Evolutionary conservation across 352 stramenopile genomes (phyloP).

Genomic region (Pythium inflatum): DNA sequence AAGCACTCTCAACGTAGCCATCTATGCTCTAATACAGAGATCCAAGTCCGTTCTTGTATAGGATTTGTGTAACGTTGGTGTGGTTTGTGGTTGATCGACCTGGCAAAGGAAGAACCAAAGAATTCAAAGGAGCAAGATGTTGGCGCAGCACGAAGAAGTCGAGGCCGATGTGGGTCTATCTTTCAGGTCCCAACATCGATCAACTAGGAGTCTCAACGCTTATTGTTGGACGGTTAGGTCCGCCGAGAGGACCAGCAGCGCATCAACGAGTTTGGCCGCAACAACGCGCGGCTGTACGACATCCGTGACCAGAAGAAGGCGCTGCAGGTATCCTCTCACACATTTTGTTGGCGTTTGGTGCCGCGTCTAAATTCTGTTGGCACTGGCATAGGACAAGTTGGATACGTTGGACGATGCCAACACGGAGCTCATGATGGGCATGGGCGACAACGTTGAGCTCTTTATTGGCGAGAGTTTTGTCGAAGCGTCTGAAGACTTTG

Average conservation of each 20-base stretch:
- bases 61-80: constrained; percentile 15
- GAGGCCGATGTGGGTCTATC: constrained; percentile 69
- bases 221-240: constrained; percentile 66
- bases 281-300: constrained; percentile 95
- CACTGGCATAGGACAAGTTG: constrained; percentile 83
- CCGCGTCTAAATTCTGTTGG: neutral
- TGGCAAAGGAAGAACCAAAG: constrained; percentile 6
- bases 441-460: constrained; percentile 85
- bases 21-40: constrained; percentile 3
- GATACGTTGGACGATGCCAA: constrained; percentile 97
- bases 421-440: constrained; percentile 97
- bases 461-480: constrained; percentile 97
- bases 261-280: constrained; percentile 98
- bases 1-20: neutral
- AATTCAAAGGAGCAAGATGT: constrained; percentile 42
- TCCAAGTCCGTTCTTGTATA: constrained; percentile 2
- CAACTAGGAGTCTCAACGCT: neutral
- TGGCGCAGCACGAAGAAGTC: constrained; percentile 82
- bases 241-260: constrained; percentile 95
- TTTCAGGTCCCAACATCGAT: neutral
- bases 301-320: constrained; percentile 90
- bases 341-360: neutral
- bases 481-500: constrained; percentile 92
- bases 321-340: constrained; percentile 72
- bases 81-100: constrained; percentile 13